phyloP scores from a whole-genome alignment of 1,139 yeast genomes.

The Meyerozyma elateridarum region DNA sequence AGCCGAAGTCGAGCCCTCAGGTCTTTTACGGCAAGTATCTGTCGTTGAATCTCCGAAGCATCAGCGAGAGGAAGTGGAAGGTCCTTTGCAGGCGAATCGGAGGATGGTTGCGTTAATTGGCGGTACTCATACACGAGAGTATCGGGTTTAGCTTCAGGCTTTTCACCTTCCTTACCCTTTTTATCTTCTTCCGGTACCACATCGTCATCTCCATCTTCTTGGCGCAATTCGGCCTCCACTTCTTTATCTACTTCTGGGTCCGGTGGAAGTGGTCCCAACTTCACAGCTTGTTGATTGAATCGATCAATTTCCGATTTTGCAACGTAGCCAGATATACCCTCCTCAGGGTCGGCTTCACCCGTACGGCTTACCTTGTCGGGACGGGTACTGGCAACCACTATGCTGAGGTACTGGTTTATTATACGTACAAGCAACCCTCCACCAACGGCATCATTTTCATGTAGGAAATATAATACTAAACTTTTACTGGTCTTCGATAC shows the following conservation, averaged over 20 bases:
- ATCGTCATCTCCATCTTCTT: conserved; percentile 57
- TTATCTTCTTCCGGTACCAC: too few relatives aligned
- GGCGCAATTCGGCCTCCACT: conserved; percentile 75
- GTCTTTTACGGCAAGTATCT: conserved; percentile 75
- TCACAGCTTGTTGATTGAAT: conserved; percentile 69
- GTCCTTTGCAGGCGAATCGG: conserved; percentile 72
- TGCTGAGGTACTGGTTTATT: conserved; percentile 80
- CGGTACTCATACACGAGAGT: conserved; percentile 43
- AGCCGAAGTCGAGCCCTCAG: conserved; percentile 69
- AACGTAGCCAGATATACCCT: conserved; percentile 61
- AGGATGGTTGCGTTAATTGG: conserved; percentile 44
- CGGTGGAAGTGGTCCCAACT: conserved; percentile 76
- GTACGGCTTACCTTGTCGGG: conserved; percentile 43
- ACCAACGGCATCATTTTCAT: conserved; percentile 89
- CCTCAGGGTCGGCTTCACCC: conserved; percentile 52
- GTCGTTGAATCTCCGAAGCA: conserved; percentile 71
- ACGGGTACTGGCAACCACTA: conserved; percentile 49
- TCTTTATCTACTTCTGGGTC: conserved; percentile 85
- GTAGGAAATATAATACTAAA: conserved; percentile 76
- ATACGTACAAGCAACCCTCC: conserved; percentile 84
- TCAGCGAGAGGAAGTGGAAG: conserved; percentile 86
- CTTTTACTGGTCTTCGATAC: conserved; percentile 85
- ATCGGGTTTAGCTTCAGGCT: too few relatives aligned
- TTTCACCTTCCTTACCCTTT: conserved; percentile 32
- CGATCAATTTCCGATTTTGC: conserved; percentile 46